Evolutionary conservation across 441 rosid species (phyloP).

Genomic region (Euphorbia corollata): DNA sequence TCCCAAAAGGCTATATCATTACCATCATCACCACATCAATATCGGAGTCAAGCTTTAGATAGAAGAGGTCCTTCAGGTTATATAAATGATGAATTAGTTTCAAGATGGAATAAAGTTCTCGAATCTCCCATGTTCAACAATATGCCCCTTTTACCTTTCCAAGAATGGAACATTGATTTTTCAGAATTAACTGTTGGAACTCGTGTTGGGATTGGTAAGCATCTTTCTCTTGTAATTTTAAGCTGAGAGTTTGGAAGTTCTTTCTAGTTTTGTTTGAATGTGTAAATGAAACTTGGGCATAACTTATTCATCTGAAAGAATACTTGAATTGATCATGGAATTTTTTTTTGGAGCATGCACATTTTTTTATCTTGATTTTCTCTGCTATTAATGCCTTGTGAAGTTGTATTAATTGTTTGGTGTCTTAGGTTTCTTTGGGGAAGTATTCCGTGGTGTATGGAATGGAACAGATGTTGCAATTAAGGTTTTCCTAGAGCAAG

Average conservation of each 20-base stretch:
- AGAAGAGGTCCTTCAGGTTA: slow-evolving; percentile 46
- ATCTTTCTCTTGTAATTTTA: neutral
- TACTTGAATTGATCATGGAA: neutral
- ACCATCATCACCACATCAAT: slow-evolving; percentile 91
- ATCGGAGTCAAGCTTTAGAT: slow-evolving; percentile 54
- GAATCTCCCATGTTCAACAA: slow-evolving; percentile 82
- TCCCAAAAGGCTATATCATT: slow-evolving; percentile 91
- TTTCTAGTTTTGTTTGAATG: neutral
- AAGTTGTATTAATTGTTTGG: slow-evolving; percentile 7
- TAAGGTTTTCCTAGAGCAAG: slow-evolving; percentile 97
- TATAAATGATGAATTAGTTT: slow-evolving; percentile 44
- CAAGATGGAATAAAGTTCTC: slow-evolving; percentile 80
- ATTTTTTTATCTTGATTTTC: neutral
- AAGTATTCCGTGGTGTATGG: slow-evolving; percentile 96
- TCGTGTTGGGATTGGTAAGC: slow-evolving; percentile 97
- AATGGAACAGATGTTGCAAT: slow-evolving; percentile 97
- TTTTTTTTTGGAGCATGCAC: neutral
- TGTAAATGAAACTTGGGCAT: slow-evolving; percentile 2
- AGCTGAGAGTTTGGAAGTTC: neutral
- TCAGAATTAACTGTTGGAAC: slow-evolving; percentile 86
- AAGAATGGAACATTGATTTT: slow-evolving; percentile 94
- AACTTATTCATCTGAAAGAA: neutral
- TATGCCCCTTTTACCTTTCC: slow-evolving; percentile 67
- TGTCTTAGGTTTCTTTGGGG: slow-evolving; percentile 79
- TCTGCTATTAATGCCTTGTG: neutral